Percentiles rank a stretch among this genome's conserved stretches.
These are phyloP conservation scores for Vitellaria paradoxa DNA, from an alignment of 179 eudicot species.

Conservation along the genomic window DNA sequence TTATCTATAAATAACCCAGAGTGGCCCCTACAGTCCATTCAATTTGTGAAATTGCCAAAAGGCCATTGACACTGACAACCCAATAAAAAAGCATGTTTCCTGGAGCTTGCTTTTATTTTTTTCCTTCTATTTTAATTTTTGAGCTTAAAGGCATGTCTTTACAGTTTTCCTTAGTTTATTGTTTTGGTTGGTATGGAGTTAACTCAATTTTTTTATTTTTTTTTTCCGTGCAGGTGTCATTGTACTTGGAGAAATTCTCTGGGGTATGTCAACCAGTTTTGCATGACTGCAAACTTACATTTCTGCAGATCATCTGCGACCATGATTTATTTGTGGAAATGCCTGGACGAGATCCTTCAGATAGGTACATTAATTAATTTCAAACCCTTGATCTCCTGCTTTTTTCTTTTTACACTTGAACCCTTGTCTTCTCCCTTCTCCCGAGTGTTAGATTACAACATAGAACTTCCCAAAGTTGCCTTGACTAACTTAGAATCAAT, in stretches of 20 bases:
- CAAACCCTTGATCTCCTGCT: not conserved
- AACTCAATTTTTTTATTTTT: not conserved
- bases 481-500: not conserved
- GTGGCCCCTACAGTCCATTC: no score
- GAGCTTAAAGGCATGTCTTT: not conserved
- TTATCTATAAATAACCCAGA: no score
- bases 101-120: not conserved
- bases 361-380: constrained; percentile 49
- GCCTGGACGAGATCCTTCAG: constrained; percentile 99
- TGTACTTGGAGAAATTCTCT: constrained; percentile 96
- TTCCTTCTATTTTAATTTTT: not conserved
- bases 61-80: no score
- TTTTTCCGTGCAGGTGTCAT: constrained; percentile 59
- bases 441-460: not conserved
- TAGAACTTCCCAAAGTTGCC: not conserved
- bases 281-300: constrained; percentile 99
- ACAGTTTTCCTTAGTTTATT: not conserved
- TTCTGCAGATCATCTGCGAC: constrained; percentile 93
- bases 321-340: constrained; percentile 99
- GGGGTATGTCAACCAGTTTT: constrained; percentile 88
- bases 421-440: not conserved
- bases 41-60: no score
- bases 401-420: not conserved
- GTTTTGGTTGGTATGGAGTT: constrained; percentile 2
- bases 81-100: not conserved